Base-by-base conservation (phyloP, 352 stramenopile genomes). In the Saprolegnia parasitica region DNA sequence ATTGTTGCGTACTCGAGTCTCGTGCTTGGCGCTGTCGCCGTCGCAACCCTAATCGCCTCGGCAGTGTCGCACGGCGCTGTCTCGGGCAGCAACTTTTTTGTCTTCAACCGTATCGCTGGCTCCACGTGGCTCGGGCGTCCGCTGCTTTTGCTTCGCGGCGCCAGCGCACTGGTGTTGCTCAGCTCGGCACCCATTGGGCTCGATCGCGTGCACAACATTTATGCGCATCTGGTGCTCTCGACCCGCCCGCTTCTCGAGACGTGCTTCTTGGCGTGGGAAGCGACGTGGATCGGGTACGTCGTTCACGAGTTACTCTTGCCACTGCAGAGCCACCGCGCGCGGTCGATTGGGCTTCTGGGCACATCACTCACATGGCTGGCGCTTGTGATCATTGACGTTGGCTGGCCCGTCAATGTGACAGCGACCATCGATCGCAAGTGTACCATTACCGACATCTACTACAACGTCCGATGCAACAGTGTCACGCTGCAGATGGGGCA, bases 91-190 rank as follows among this genome's bases (percentile, higher is more conserved):
- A 68, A 68, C 42, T 35, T 68, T 11, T 42, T 68, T 9, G 11
- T 60, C 52, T 68, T 68, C 50, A 13, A 68, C 42, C 62, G 62
- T 16, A 40, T 68, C 6, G 62, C 46, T 42, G 45, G 40, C 15
- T 58, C 29, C 5, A 47, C 47, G 18, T 68, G 62, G 62, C 50
- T 68, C 32, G 62, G 62, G 9, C 62, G 62, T 13, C 45, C 40
- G 18, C 46, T 68, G 15, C 5, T 68, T 0, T 56, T 68, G 11
- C 20, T 68, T 21, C 62, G 62, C 16, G 62, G 62, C 10, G 16
- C n/a, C 9, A 58, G 18, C 16, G 62, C 40, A 20, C 11, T 68
- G 23, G 4, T 68, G 6, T 4, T 68, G 6, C 62, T 68, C 10
- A 68, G 62, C 45, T 35, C 62, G 24, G 26, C 62, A 1, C 39